Base-by-base conservation (phyloP, 768 basidiomycete species). In the Termitomyces bulborhizus region DNA sequence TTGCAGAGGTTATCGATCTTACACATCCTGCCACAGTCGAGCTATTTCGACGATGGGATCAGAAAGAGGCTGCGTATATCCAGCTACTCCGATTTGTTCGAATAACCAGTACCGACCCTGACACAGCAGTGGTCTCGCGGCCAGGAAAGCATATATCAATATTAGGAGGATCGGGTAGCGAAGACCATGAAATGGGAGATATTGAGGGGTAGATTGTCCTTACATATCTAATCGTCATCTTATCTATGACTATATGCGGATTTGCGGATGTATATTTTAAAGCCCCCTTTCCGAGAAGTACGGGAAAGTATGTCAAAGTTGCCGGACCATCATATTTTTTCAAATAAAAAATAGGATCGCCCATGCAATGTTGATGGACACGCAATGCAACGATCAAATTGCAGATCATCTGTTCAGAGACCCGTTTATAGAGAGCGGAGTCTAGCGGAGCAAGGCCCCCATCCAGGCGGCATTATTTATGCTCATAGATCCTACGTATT, bases 41-140 rank as follows among this genome's bases (percentile, higher is more conserved):
- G 29, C 72, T 92, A 3, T 90, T 91, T 66, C 79, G 87, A 40
- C 70, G 72, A 55, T 93, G 91, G 91, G 88, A 92, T 62, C 84
- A 88, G 60, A 82, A 80, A 56, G 88, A 90, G 61, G 70, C 82
- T 4, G 80, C 86, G 4, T 93, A 79, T 66, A 76, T 87, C 40
- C 78, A 87, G 50, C 75, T 84, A 15, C 74, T 93, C 50, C 85
- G 88, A 42, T 89, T 86, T 68, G 81, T 92, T 57, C 83, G 88
- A 54, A 84, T 93, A 69, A 85, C 76, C 48, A 84, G 86, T 64
- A 66, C 69, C 16, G 69, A 81, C 45, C 80, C 82, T 0, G 68
- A 73, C 1, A 54, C 70, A 6, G 64, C 71, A 16, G 66, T 83
- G 34, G 71, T 89, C 11, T 82, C 88, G 13, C 78, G 75, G 57